Base-by-base conservation (phyloP, 1,139 yeast genomes). In the Scheffersomyces illinoinensis region DNA sequence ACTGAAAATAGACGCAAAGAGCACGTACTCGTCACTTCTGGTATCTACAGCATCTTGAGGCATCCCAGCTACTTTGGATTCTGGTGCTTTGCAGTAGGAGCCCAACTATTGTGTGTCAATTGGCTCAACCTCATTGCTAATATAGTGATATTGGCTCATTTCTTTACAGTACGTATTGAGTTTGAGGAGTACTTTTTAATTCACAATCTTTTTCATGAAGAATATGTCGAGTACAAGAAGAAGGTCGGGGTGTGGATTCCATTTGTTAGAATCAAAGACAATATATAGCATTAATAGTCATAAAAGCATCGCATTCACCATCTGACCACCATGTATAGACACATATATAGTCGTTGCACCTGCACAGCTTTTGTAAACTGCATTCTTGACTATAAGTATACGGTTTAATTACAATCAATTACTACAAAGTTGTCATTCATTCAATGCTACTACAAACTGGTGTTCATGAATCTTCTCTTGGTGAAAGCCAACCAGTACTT, bases 401-500 rank as follows among this genome's bases (percentile, higher is more conserved):
- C 33, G 33, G 12, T 33, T 33, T 33, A 10, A 33, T 33, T 33
- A 33, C 43, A 33, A 12, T 33, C 43, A 14, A 33, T 14, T 33
- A 5, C 14, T 33, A 33, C 43, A 33, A 24, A 33, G 7, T 33
- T 33, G 12, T 33, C 43, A 14, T 33, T 33, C 43, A 33, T 33
- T 33, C 43, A 33, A 33, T 33, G 43, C 43, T 33, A 33, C 61
- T 73, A 85, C 66, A 85, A 77, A 66, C 86, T 81, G 77, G 92
- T 91, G 77, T 95, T 95, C 99, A 95, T 95, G 73, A 95, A 95
- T 72, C 92, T 87, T 77, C 97, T 89, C 77, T 96, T 88, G 53
- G 97, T 91, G 74, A 96, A 95, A 2, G 98, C 97, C 68, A 96
- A 79, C 99, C 99, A 95, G 77, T 84, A 88, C 79, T 95, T 89